Evolutionary conservation across 495 filamentous ascomycete genomes (phyloP).

Genomic region (Penicillium tannophilum): DNA sequence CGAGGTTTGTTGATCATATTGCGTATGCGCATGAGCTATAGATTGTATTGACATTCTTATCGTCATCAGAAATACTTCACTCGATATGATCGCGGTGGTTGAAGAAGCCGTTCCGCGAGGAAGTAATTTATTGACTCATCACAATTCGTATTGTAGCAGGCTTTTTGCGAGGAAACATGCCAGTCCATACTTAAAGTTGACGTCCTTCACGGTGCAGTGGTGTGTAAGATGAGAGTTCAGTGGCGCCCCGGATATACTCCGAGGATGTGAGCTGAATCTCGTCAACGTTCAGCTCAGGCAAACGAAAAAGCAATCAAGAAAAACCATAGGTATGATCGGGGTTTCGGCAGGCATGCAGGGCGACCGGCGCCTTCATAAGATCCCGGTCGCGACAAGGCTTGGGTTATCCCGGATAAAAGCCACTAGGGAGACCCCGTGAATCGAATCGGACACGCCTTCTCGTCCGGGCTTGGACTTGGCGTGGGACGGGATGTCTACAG

Average conservation of each 20-base stretch:
- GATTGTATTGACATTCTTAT: too few species aligned
- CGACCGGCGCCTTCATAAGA: not conserved
- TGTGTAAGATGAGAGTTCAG: not conserved
- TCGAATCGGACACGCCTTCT: conserved; percentile 2
- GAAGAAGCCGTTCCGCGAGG: too few species aligned
- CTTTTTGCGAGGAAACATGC: too few species aligned
- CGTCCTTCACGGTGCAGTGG: not conserved
- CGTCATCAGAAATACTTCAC: too few species aligned
- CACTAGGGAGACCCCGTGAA: not conserved
- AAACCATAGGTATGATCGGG: not conserved
- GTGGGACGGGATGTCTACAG: not conserved
- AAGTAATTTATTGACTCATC: too few species aligned
- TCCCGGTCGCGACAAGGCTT: not conserved
- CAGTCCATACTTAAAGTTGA: not conserved
- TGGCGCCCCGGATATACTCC: conserved; percentile 1
- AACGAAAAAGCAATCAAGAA: not conserved
- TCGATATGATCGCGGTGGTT: too few species aligned
- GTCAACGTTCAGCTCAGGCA: not conserved
- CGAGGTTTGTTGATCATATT: too few species aligned
- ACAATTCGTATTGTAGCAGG: too few species aligned
- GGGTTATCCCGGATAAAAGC: not conserved
- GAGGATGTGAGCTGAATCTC: not conserved
- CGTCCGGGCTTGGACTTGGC: not conserved
- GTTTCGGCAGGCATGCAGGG: not conserved
- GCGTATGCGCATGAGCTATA: too few species aligned